These are phyloP conservation scores for Ophiostoma ulmi DNA, from an alignment of 2,329 filamentous ascomycete species.

Conservation along the genomic window DNA sequence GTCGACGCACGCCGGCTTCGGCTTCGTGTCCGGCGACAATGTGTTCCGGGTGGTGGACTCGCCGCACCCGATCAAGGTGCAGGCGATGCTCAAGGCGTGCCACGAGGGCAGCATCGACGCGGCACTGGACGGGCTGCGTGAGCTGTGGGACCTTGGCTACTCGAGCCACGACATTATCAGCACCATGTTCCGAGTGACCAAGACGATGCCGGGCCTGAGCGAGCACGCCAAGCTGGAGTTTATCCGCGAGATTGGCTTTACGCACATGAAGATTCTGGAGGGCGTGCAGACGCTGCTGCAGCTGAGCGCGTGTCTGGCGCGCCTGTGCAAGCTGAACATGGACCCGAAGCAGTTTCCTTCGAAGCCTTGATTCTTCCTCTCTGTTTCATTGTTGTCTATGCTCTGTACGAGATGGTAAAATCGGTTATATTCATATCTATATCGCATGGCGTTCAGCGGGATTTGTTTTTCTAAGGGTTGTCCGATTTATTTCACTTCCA, in stretches of 20 bases:
- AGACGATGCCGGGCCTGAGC: conserved; percentile 84
- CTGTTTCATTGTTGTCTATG: not conserved
- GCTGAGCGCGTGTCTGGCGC: conserved; percentile 84
- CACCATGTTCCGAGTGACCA: conserved; percentile 98
- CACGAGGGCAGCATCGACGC: conserved; percentile 87
- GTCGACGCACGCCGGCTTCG: conserved; percentile 87
- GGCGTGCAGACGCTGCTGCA: conserved; percentile 93
- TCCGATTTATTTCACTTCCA: not conserved
- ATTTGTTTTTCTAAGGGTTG: not conserved
- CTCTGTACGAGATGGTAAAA: not conserved
- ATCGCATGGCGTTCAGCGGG: conserved; percentile 10
- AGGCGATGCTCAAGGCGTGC: conserved; percentile 97
- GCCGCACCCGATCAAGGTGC: conserved; percentile 95
- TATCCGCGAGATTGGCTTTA: conserved; percentile 97
- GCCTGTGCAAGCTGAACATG: conserved; percentile 95
- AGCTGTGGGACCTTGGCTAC: conserved; percentile 92
- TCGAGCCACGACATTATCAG: conserved; percentile 98
- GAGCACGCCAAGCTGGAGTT: conserved; percentile 97
- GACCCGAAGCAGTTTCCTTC: conserved; percentile 71
- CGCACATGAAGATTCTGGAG: conserved; percentile 98
- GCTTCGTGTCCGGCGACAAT: conserved; percentile 95
- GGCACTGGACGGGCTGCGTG: conserved; percentile 77
- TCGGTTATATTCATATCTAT: not conserved
- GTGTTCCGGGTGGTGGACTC: conserved; percentile 97
- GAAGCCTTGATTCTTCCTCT: conserved; percentile 1